These are phyloP conservation scores for Trametes hirsuta DNA, from an alignment of 1,284 basidiomycete genomes.

Conservation along the genomic window DNA sequence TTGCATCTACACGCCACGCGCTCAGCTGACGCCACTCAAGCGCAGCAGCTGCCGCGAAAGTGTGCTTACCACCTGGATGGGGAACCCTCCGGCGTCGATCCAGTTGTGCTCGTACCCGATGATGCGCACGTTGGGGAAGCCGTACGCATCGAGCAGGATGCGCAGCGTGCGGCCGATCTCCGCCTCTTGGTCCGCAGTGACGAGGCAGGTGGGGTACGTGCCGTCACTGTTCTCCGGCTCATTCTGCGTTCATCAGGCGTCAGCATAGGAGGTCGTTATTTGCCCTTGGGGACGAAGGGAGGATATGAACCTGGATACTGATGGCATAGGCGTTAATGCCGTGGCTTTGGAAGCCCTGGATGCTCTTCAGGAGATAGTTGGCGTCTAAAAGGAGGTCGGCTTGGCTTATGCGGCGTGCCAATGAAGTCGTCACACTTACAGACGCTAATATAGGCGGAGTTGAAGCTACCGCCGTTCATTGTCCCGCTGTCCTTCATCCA, in stretches of 20 bases:
- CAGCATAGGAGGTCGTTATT: background rate
- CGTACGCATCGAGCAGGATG: slow-evolving; percentile 47
- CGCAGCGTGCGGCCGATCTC: slow-evolving; percentile 46
- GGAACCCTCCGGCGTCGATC: slow-evolving; percentile 50
- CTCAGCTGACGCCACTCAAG: too few relatives aligned
- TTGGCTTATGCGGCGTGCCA: background rate
- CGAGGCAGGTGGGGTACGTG: slow-evolving; percentile 47
- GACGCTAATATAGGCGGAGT: slow-evolving; percentile 37
- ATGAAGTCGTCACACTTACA: slow-evolving; percentile 35
- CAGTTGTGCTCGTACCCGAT: slow-evolving; percentile 57
- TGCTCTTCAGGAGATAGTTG: slow-evolving; percentile 45
- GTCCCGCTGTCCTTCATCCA: slow-evolving; percentile 54
- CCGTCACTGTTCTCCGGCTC: slow-evolving; percentile 51
- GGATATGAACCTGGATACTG: slow-evolving; percentile 42
- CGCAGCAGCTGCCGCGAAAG: too few relatives aligned
- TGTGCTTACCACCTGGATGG: slow-evolving; percentile 46
- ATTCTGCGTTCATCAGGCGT: slow-evolving; percentile 39
- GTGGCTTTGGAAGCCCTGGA: slow-evolving; percentile 47
- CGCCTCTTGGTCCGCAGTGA: slow-evolving; percentile 45
- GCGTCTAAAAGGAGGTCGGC: slow-evolving; percentile 39
- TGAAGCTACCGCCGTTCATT: slow-evolving; percentile 49
- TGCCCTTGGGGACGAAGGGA: background rate
- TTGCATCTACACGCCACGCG: slow-evolving; percentile 22
- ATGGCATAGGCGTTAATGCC: slow-evolving; percentile 48
- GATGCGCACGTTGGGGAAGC: slow-evolving; percentile 46